A percentile compares a stretch with the other conserved stretches of the same genome.
phyloP scores from a whole-genome alignment of 768 basidiomycete species.

The Candolleomyces eurysporus region DNA sequence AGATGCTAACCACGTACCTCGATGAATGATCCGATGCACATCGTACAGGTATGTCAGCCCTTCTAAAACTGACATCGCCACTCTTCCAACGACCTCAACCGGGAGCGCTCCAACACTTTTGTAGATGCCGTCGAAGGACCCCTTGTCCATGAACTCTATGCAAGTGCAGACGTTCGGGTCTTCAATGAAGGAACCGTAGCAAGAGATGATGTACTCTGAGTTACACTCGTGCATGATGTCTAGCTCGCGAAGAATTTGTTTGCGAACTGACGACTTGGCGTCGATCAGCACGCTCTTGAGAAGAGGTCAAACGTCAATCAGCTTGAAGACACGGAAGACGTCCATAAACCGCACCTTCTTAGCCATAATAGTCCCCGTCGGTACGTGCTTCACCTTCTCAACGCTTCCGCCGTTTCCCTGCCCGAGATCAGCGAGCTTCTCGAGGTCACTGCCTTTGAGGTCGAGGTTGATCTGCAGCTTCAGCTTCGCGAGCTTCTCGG shows the following conservation, averaged over 20 bases:
- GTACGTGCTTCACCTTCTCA: conserved; percentile 89
- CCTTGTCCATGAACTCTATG: conserved; percentile 97
- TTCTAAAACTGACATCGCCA: conserved; percentile 90
- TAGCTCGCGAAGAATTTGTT: conserved; percentile 95
- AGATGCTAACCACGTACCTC: conserved; percentile 56
- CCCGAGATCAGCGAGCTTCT: conserved; percentile 86
- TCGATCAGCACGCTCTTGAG: conserved; percentile 89
- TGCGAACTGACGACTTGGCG: conserved; percentile 91
- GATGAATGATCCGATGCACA: conserved; percentile 94
- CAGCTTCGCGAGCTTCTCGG: conserved; percentile 78
- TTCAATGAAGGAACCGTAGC: conserved; percentile 93
- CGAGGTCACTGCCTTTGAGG: conserved; percentile 84
- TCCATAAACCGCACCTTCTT: conserved; percentile 72
- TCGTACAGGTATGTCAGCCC: conserved; percentile 97
- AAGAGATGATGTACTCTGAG: conserved; percentile 91
- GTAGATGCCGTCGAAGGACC: conserved; percentile 92
- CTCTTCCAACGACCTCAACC: conserved; percentile 89
- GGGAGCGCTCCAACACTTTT: conserved; percentile 91
- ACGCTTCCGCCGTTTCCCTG: conserved; percentile 98
- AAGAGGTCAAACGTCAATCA: background rate
- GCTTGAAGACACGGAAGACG: conserved; percentile 1
- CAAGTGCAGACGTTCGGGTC: conserved; percentile 99
- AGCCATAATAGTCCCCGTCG: conserved; percentile 92
- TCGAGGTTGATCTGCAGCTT: conserved; percentile 82
- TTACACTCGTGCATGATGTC: conserved; percentile 99